These are phyloP conservation scores for Apostasia shenzhenica DNA, from an alignment of 106 monocot genomes.

Conservation along the genomic window DNA sequence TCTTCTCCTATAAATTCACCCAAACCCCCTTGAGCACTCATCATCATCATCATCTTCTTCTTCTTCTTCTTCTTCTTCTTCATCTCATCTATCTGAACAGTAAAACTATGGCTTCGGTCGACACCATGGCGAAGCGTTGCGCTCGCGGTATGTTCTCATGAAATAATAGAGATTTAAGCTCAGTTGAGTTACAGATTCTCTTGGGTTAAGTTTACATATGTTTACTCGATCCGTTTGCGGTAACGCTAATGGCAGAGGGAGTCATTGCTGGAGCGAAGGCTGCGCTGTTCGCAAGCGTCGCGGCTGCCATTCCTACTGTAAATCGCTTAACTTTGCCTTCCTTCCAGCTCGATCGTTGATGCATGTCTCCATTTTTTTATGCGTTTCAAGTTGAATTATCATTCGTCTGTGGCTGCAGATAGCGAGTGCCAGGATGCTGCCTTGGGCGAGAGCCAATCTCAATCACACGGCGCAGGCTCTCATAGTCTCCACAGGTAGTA, in stretches of 20 bases:
- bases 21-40: not conserved
- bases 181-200: not conserved
- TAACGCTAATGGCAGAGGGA: slow-evolving; percentile 44
- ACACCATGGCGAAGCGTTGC: slow-evolving; percentile 38
- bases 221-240: not conserved
- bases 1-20: not conserved
- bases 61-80: not conserved
- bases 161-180: too few relatives aligned
- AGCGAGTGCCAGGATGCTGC: slow-evolving; percentile 86
- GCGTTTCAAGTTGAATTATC: not conserved
- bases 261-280: slow-evolving; percentile 88
- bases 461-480: slow-evolving; percentile 87
- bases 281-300: slow-evolving; percentile 55
- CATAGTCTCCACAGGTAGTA: slow-evolving; percentile 68
- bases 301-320: slow-evolving; percentile 74
- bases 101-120: slow-evolving; percentile 15
- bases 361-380: not conserved
- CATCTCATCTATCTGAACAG: not conserved
- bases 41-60: not conserved
- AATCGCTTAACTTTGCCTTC: not conserved
- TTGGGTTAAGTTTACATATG: not conserved
- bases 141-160: slow-evolving; percentile 25
- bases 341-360: not conserved
- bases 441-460: slow-evolving; percentile 78
- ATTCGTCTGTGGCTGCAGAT: slow-evolving; percentile 20